Percentiles rank a stretch among this genome's conserved stretches.
These are phyloP conservation scores for Fusarium citri DNA, from an alignment of 2,329 filamentous ascomycete species.

Conservation along the genomic window DNA sequence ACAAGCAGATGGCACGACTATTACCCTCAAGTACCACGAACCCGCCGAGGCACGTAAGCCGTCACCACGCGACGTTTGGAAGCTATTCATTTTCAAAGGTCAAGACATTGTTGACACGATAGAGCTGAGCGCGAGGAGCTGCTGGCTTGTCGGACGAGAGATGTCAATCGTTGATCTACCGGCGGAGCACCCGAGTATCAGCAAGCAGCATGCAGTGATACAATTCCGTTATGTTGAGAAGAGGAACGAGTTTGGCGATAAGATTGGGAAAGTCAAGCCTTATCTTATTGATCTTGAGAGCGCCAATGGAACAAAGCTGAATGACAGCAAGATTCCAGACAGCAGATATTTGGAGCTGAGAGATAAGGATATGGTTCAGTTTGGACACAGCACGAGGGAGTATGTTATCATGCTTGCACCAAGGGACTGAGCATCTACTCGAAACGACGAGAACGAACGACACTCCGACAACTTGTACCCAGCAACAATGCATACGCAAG, in stretches of 20 bases:
- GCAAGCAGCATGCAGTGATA: conserved; percentile 94
- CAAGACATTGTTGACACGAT: conserved; percentile 84
- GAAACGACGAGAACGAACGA: neutral
- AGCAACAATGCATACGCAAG: neutral
- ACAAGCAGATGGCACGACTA: conserved; percentile 77
- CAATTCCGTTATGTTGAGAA: conserved; percentile 91
- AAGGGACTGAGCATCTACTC: conserved; percentile 49
- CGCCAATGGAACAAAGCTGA: conserved; percentile 88
- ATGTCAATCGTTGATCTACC: conserved; percentile 82
- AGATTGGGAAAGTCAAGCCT: conserved; percentile 80
- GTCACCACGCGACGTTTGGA: conserved; percentile 81
- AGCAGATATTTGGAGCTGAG: conserved; percentile 87
- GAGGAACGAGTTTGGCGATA: conserved; percentile 88
- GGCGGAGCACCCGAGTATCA: conserved; percentile 90
- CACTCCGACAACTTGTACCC: too few relatives aligned
- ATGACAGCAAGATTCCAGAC: conserved; percentile 77
- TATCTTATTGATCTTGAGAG: conserved; percentile 96
- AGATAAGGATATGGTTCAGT: conserved; percentile 88
- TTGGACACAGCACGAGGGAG: conserved; percentile 89
- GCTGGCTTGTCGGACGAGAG: conserved; percentile 92
- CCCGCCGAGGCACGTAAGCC: conserved; percentile 93
- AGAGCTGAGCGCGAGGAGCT: conserved; percentile 79
- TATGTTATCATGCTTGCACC: conserved; percentile 92
- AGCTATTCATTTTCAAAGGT: conserved; percentile 92
- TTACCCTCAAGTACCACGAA: conserved; percentile 96